Evolutionary conservation across 371 early-diverging fungal genomes (phyloP), one percentile per base, ranked within the genome.

Genomic region (Mucor saturninus): DNA sequence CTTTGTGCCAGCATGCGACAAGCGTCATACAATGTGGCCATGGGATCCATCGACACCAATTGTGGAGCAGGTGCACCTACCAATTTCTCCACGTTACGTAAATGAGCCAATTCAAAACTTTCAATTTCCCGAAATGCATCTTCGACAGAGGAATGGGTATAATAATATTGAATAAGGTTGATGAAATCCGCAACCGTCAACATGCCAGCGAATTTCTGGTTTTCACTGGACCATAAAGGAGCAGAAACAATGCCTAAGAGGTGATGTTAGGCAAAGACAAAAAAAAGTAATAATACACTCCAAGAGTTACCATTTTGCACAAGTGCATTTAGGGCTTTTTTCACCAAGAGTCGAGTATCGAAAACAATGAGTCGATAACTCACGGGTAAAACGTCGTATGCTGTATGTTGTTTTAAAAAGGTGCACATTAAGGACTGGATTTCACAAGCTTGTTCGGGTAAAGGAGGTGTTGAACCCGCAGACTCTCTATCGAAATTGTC

Each of bases 121-220:
- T 93, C 94, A 59, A 96, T 87, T 65, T 96, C 95, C 38, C 89
- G 90, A 29, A 91, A 80, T 2, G 94, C 95, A 30, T 86, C 90
- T 29, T 86, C 83, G 49, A 89, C 89, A 5, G 93, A 91, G 11
- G 89, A 81, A 64, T 92, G 86, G 56, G 84, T 81, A 77, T 93
- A 94, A 73, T 92, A 96, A 70, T 94, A 92, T 69, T 94, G 89
- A 35, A 98, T 94, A 67, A 98, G 77, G 64, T 94, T 91, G 57
- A 97, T 90, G 68, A 98, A 91, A 68, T 98, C 95, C 7, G 94
- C 91, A 5, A 94, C 94, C 14, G 96, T 93, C 68, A 97, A 80
- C 92, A 97, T 92, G 53, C 98, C 98, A 2, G 88, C 90, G 72
- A 94, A 96, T 67, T 79, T 77, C 56, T 93, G 91, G 3, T 77